phyloP scores from a whole-genome alignment of 345 rosid genomes.

The Hibiscus syriacus region DNA sequence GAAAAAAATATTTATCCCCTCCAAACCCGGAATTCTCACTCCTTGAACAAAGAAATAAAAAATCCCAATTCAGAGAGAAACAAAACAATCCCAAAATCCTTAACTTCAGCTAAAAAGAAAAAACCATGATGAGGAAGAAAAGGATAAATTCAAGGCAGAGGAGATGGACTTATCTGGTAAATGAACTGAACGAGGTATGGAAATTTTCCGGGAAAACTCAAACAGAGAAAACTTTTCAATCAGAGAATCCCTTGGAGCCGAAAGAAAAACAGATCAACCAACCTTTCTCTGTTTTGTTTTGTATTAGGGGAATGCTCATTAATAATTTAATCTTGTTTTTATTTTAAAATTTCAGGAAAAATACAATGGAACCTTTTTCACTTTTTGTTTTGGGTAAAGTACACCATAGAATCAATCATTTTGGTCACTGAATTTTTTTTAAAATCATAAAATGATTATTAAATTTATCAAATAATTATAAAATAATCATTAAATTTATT shows the following conservation, averaged over 20 bases:
- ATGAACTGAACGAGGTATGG: slow-evolving; percentile 10
- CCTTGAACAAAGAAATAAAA: slow-evolving; percentile 10
- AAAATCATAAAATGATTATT: too few relatives aligned
- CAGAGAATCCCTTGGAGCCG: too few relatives aligned
- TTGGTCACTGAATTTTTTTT: too few relatives aligned
- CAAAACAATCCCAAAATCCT: background rate
- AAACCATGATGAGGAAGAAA: background rate
- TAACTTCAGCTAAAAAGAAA: slow-evolving; percentile 7
- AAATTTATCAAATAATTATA: too few relatives aligned
- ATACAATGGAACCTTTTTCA: too few relatives aligned
- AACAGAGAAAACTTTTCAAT: too few relatives aligned
- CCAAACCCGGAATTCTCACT: slow-evolving; percentile 25
- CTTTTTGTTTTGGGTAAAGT: too few relatives aligned
- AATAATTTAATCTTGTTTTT: too few relatives aligned
- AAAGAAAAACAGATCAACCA: slow-evolving; percentile 12
- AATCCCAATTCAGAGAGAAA: slow-evolving; percentile 40
- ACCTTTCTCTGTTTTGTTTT: background rate
- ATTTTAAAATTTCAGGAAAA: too few relatives aligned
- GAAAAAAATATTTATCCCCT: slow-evolving; percentile 4
- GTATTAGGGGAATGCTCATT: too few relatives aligned
- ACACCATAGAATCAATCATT: too few relatives aligned
- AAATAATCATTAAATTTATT: too few relatives aligned
- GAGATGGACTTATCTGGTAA: slow-evolving; percentile 21
- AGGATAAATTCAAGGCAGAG: background rate
- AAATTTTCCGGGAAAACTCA: slow-evolving; percentile 16